Base-by-base conservation (phyloP, 1,284 basidiomycete species). In the Pulveroboletus ridleyi region DNA sequence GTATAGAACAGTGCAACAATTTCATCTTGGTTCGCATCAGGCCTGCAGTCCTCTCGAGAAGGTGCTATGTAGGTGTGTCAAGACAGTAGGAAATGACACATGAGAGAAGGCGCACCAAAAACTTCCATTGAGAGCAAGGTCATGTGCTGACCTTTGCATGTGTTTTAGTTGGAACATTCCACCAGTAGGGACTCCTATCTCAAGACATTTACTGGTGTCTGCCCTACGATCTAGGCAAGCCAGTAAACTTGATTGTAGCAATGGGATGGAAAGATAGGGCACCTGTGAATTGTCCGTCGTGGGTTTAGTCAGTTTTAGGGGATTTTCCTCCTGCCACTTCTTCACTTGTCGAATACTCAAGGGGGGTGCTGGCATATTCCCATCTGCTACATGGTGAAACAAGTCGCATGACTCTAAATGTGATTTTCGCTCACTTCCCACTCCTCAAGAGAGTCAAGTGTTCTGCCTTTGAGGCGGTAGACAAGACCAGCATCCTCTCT, bases 401-500 rank as follows among this genome's bases (percentile, higher is more conserved):
- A 41, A 66, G 60, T 11, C 58, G 60, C 18, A 33, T 62, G 22
- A n/a, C 56, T 55, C 44, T 55, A 18, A 8, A 62, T 56, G 49
- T 59, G 58, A 55, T 46, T 62, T 42, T 71, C 66, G n/a, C 58
- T 61, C 20, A 69, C 64, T 57, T 77, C 67, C 87, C 89, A 92
- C 46, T 85, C 81, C 47, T 86, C 81, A 35, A 92, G 77, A 47
- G 74, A 74, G 42, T 75, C 73, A 9, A 90, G 76, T 13, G 80
- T 78, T 4, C 85, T 85, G 13, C 89, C 85, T 71, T 89, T 89
- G 23, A 97, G 80, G 54, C 84, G 81, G 75, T 92, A 97, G 35
- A 87, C 76, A 2, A 94, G 78, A 0, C 95, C 96, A 18, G 89
- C 95, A 72, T 93, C 96, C 75, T 95, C 92, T 70, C 89, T 84